Percentiles rank a stretch among this genome's conserved stretches.
Evolutionary conservation across 305 asterid species (phyloP).

Genomic region (Fraxinus baroniana): DNA sequence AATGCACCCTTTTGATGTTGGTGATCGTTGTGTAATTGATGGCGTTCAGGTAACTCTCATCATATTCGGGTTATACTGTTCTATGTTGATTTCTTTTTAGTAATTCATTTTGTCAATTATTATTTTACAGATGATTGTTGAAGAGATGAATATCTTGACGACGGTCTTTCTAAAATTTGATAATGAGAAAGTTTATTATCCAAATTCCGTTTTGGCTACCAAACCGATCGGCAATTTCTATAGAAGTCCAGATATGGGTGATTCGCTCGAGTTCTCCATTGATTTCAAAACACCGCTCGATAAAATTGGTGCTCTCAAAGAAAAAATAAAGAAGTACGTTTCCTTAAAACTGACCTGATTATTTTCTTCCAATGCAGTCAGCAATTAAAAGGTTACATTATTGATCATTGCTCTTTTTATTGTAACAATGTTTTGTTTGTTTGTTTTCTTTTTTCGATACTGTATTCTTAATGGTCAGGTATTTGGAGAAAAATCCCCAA

Average conservation of each 20-base stretch:
- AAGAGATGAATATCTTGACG: conserved; percentile 35
- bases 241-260: conserved; percentile 33
- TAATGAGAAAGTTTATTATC: conserved; percentile 31
- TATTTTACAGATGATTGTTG: conserved; percentile 30
- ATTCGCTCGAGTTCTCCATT: conserved; percentile 27
- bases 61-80: not conserved
- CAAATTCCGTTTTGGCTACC: conserved; percentile 25
- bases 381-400: not conserved
- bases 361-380: not conserved
- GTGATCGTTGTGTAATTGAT: conserved; percentile 31
- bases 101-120: not conserved
- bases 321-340: conserved; percentile 24
- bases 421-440: not conserved
- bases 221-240: conserved; percentile 29
- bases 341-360: not conserved
- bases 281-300: conserved; percentile 34
- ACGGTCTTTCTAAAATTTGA: conserved; percentile 30
- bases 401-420: not conserved
- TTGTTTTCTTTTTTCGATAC: not conserved
- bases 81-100: not conserved
- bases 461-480: conserved; percentile 15
- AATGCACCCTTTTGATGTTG: conserved; percentile 33
- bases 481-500: conserved; percentile 31
- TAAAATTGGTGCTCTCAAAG: conserved; percentile 30
- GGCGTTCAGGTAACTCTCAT: conserved; percentile 28